Base-by-base conservation (phyloP, 176 grass and related monocot species). In the Zoysia pacifica region DNA sequence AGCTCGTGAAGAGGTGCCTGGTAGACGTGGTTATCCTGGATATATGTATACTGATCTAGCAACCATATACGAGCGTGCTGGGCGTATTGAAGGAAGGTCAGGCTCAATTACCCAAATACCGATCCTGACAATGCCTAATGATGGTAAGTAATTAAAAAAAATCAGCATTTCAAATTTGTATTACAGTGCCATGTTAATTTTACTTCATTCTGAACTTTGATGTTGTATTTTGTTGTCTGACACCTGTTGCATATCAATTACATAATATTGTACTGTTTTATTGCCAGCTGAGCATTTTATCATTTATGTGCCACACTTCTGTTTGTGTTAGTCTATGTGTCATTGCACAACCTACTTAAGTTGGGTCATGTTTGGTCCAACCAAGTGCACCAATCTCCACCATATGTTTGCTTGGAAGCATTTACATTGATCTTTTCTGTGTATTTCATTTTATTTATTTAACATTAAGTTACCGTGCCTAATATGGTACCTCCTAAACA, bases 21-120 rank as follows among this genome's bases (percentile, higher is more conserved):
- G 97, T 88, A 87, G 97, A 75, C 97, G 97, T 91, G 97, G 97
- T 82, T 99, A 99, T 91, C 97, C 97, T 76, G 97, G 97, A 59
- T 99, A 99, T 79, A 99, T 99, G 97, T 99, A 99, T 79, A 99
- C 97, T 48, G 97, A 99, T 91, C 83, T 99, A 64, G 97, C 97
- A 55, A 99, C 97, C 38, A 99, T 99, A 89, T 99, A 95, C 82
- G 97, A 99, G 82, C 92, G 97, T 70, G 97, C 97, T 84, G 97
- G 97, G 58, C 92, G 97, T 91, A 99, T 99, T 83, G 97, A 99
- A 83, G 97, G 97, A 86, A 91, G 97, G 86, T 82, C 81, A 44
- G 97, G 97, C 47, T 99, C 97, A 73, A 99, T 99, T 77, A 99
- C 97, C n/a, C 97, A 99, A 82, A 99, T 99, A 77, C 97, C 97